Conservation (phyloP, 208 protist species). For the Vickermania ingenoplastis region DNA sequence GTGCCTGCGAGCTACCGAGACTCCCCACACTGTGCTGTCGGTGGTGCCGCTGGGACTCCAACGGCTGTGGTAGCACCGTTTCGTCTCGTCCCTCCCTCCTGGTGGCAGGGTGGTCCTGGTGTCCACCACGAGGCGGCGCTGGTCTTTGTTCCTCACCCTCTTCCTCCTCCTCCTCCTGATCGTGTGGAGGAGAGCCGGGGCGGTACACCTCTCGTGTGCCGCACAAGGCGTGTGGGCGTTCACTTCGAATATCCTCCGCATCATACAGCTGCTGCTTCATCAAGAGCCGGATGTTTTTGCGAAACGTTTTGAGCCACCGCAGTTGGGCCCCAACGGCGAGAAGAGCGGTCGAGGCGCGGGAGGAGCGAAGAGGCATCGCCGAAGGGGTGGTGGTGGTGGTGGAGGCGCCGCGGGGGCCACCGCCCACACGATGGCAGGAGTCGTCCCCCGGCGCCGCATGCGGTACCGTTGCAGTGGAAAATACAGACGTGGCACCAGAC, state of each 20-base stretch:
- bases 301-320: slow-evolving; percentile 53
- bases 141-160: too few species aligned
- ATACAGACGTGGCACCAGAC: not conserved
- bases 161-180: too few species aligned
- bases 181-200: not conserved
- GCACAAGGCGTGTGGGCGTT: slow-evolving; percentile 23
- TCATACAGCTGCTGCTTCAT: slow-evolving; percentile 83
- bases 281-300: slow-evolving; percentile 31
- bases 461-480: not conserved
- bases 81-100: too few species aligned
- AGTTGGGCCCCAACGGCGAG: slow-evolving; percentile 27
- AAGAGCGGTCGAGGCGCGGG: not conserved
- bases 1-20: not conserved
- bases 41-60: not conserved
- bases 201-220: slow-evolving; percentile 11
- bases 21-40: not conserved
- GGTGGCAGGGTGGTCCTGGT: too few species aligned
- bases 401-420: not conserved
- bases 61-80: too few species aligned
- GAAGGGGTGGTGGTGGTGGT: not conserved
- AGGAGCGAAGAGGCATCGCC: not conserved
- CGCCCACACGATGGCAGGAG: not conserved
- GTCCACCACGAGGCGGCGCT: too few species aligned
- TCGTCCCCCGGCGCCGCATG: not conserved
- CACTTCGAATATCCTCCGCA: slow-evolving; percentile 70